phyloP scores from a whole-genome alignment of 2,329 filamentous ascomycete species.

The Diatrype stigma region DNA sequence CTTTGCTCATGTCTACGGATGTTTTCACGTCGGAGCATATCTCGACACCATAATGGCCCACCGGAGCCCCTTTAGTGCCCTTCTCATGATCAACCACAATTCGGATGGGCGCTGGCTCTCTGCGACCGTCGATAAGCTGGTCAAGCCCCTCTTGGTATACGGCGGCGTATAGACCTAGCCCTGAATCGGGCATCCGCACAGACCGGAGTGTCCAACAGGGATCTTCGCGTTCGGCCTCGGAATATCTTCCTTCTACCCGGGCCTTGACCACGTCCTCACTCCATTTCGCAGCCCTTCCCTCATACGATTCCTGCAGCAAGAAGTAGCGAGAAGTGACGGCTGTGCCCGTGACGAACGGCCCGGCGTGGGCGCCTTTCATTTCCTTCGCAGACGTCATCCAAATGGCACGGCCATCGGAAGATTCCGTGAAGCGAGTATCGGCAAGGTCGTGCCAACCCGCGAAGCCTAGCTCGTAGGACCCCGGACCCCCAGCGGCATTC shows the following conservation, averaged over 20 bases:
- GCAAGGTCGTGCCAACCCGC: conserved; percentile 66
- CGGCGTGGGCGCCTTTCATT: conserved; percentile 51
- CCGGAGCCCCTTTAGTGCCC: conserved; percentile 61
- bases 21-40: conserved; percentile 61
- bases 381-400: conserved; percentile 65
- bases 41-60: conserved; percentile 67
- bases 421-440: conserved; percentile 70
- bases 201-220: conserved; percentile 76
- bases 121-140: conserved; percentile 58
- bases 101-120: conserved; percentile 64
- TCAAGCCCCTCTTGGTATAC: conserved; percentile 68
- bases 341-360: conserved; percentile 44
- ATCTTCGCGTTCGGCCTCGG: conserved; percentile 78
- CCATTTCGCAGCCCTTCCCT: conserved; percentile 71
- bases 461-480: conserved; percentile 69
- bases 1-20: conserved; percentile 43
- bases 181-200: conserved; percentile 57
- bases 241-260: conserved; percentile 77
- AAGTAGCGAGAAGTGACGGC: conserved; percentile 63
- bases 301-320: conserved; percentile 68
- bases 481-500: conserved; percentile 56
- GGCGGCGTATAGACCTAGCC: conserved; percentile 58
- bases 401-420: conserved; percentile 57
- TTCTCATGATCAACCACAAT: conserved; percentile 69
- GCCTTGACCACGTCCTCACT: conserved; percentile 85